Evolutionary conservation across 73 alveolate species (phyloP).

Genomic region (Stentor roeselii): DNA sequence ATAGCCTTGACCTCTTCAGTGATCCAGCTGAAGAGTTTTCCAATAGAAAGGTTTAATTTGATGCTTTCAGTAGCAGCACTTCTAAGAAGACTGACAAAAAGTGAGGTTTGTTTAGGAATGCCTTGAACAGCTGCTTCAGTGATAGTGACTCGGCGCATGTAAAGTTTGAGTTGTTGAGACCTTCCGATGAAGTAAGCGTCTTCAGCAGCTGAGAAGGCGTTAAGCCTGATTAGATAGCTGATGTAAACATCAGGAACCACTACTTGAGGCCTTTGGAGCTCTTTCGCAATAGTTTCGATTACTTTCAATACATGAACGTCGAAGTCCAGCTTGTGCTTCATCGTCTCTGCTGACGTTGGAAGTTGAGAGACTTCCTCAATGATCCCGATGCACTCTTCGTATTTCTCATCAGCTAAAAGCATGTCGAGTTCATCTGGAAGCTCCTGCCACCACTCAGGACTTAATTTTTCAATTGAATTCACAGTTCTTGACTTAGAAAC

Average conservation of each 20-base stretch:
- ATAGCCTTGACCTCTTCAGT: not conserved
- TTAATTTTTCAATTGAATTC: not conserved
- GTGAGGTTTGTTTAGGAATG: not conserved
- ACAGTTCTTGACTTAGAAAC: not conserved
- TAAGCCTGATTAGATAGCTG: not conserved
- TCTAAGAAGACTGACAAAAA: not conserved
- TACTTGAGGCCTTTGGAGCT: not conserved
- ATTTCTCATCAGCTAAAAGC: conserved; percentile 22
- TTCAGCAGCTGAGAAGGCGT: conserved; percentile 22
- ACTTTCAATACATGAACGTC: not conserved
- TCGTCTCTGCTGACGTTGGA: not conserved
- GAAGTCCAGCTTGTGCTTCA: not conserved
- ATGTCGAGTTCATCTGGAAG: conserved; percentile 23
- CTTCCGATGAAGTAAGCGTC: conserved; percentile 17
- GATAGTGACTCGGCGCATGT: not conserved
- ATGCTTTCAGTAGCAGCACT: not conserved
- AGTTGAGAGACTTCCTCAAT: not conserved
- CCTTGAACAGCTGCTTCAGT: conserved; percentile 5
- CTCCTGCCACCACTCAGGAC: conserved; percentile 25
- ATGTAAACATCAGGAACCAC: not conserved
- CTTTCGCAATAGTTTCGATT: conserved; percentile 15
- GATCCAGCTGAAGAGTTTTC: conserved; percentile 4
- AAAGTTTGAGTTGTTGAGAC: not conserved
- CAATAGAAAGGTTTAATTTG: not conserved
- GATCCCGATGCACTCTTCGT: conserved; percentile 14